Evolutionary conservation across 108 stramenopile genomes (phyloP), one percentile per base, ranked within the genome.

Genomic region (Parmales sp.): DNA sequence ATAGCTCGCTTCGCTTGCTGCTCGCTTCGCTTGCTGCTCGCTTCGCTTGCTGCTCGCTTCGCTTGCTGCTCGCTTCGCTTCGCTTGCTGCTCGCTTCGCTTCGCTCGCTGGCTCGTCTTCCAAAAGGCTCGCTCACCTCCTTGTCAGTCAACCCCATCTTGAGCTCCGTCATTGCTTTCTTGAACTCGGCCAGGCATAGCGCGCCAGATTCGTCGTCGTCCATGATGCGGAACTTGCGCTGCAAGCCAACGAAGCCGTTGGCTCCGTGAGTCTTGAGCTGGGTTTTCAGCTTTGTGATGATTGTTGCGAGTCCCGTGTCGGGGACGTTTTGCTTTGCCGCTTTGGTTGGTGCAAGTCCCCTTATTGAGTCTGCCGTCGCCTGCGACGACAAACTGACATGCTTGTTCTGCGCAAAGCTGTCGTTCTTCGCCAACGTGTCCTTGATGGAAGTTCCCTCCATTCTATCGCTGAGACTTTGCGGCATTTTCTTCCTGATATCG

Each of bases 221-320:
- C 66, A 76, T 73, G 69, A 81, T 79, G 26, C 81, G 74, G 49
- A 85, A 72, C 36, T 70, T 66, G 38, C 84, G 68, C 13, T 41
- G 70, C 37, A 85, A 63, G 6, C 46, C 45, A 37, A 74, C 71
- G 26, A 85, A 74, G 1, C 82, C 82, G 37, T 64, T 45, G 3
- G 69, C 45, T 19, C 71, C 73, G 38, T 51, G 44, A 4, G 18
- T 0, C 28, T 37, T 38, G 18, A 72, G 18, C 19, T 67, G 48
- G 4, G 16, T 67, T 51, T 66, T 66, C 31, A 72, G 16, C 26
- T 45, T 37, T 13, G 36, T 31, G 28, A 72, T 31, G 34, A 72
- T 25, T 1, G 16, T 4, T 1, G 2, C n/a, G 48, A 72, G 7
- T 38, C 65, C 72, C 38, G 49, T 11, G 54, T 11, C 13, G 26